These are phyloP conservation scores for Vanrija sp. DNA, from an alignment of 1,284 basidiomycete species.

Conservation along the genomic window DNA sequence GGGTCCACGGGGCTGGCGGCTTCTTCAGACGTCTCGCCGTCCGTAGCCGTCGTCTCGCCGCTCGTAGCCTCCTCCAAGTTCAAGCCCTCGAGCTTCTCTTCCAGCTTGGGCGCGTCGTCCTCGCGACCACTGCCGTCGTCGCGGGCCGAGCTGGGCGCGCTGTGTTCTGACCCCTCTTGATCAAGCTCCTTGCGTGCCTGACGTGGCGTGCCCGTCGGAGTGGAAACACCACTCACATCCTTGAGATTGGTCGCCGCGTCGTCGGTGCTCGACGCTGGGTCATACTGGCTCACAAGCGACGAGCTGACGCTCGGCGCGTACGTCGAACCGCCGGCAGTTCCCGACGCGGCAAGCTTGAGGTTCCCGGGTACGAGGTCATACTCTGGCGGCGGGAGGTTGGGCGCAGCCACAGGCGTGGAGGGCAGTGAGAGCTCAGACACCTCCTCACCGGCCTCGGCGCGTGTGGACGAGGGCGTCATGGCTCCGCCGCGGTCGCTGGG, in stretches of 20 bases:
- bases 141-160: slow-evolving; percentile 13
- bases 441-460: slow-evolving; percentile 41
- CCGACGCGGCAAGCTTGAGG: slow-evolving; percentile 28
- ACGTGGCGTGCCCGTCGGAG: slow-evolving; percentile 41
- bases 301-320: slow-evolving; percentile 28
- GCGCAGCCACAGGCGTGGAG: slow-evolving; percentile 31
- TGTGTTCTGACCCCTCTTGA: slow-evolving; percentile 20
- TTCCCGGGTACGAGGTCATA: slow-evolving; percentile 38
- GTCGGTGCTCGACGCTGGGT: slow-evolving; percentile 23
- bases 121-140: neutral
- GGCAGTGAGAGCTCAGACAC: slow-evolving; percentile 33
- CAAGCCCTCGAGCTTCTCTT: neutral
- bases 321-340: slow-evolving; percentile 7
- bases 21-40: neutral
- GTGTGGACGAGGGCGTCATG: slow-evolving; percentile 43
- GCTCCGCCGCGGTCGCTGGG: slow-evolving; percentile 27
- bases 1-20: slow-evolving; percentile 6
- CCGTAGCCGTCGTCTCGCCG: neutral
- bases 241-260: slow-evolving; percentile 33
- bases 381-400: slow-evolving; percentile 22
- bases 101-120: neutral
- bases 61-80: neutral
- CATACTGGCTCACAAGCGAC: slow-evolving; percentile 34
- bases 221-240: slow-evolving; percentile 42
- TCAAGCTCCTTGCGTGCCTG: slow-evolving; percentile 33